Conservation (phyloP, 106 monocot species). For the Phalaenopsis aphrodite region DNA sequence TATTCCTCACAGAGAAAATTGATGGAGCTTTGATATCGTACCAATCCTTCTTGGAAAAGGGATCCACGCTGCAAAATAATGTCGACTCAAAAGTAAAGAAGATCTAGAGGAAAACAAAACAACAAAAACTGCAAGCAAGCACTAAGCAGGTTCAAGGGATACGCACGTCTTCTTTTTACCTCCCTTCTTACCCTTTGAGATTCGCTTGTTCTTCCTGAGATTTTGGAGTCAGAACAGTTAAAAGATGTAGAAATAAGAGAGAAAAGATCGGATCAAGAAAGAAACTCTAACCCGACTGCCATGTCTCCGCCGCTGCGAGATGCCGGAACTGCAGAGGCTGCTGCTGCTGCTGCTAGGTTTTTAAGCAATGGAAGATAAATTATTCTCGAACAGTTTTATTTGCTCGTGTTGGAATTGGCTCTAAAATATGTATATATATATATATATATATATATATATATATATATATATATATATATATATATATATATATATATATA, state of each 20-base stretch:
- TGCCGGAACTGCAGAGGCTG: neutral
- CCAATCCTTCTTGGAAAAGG: constrained; percentile 95
- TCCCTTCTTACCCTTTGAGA: constrained; percentile 97
- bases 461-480: too few relatives aligned
- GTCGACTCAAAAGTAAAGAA: neutral
- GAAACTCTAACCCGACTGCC: constrained; percentile 15
- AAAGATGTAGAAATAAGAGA: neutral
- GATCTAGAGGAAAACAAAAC: neutral
- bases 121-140: neutral
- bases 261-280: neutral
- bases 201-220: constrained; percentile 85
- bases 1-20: constrained; percentile 48
- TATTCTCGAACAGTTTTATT: too few relatives aligned
- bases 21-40: constrained; percentile 94
- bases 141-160: too few relatives aligned
- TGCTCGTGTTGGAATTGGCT: too few relatives aligned
- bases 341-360: neutral
- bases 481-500: too few relatives aligned
- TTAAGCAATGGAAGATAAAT: neutral
- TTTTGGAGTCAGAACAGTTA: neutral
- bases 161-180: constrained; percentile 88
- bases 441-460: too few relatives aligned
- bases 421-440: too few relatives aligned
- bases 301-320: neutral
- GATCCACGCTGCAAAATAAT: constrained; percentile 58